Conservation (phyloP, 2,329 filamentous ascomycete genomes). For the Rutstroemia sydowiana region DNA sequence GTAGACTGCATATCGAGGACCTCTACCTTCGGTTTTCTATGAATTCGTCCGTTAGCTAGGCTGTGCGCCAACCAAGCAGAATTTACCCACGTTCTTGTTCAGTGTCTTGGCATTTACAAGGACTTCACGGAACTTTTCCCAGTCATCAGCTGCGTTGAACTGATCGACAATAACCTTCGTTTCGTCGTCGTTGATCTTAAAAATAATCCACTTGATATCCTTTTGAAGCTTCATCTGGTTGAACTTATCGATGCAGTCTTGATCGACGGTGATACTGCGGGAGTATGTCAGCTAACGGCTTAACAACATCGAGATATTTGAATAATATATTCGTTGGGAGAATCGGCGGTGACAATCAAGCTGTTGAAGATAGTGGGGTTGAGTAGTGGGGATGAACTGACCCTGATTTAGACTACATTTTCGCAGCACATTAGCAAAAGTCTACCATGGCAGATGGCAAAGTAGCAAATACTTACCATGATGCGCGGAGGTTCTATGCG, state of each 20-base stretch:
- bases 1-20: slow-evolving; percentile 77
- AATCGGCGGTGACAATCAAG: slow-evolving; percentile 1
- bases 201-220: slow-evolving; percentile 80
- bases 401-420: slow-evolving; percentile 58
- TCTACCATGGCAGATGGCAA: background rate
- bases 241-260: slow-evolving; percentile 64
- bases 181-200: slow-evolving; percentile 77
- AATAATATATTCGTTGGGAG: slow-evolving; percentile 2
- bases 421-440: slow-evolving; percentile 15
- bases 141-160: slow-evolving; percentile 58
- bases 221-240: slow-evolving; percentile 80
- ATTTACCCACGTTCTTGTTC: slow-evolving; percentile 52
- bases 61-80: background rate
- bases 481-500: slow-evolving; percentile 9
- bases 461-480: slow-evolving; percentile 17
- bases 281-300: slow-evolving; percentile 11
- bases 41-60: slow-evolving; percentile 2
- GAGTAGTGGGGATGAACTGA: slow-evolving; percentile 37
- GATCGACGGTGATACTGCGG: slow-evolving; percentile 60
- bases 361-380: slow-evolving; percentile 15
- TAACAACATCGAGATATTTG: background rate
- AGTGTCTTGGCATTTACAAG: slow-evolving; percentile 67
- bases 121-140: slow-evolving; percentile 67
- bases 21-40: slow-evolving; percentile 53
- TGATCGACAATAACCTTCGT: slow-evolving; percentile 78